Evolutionary conservation across 1,284 basidiomycete genomes (phyloP), one percentile per base, ranked within the genome.

Genomic region (Boletellus deceptivus): DNA sequence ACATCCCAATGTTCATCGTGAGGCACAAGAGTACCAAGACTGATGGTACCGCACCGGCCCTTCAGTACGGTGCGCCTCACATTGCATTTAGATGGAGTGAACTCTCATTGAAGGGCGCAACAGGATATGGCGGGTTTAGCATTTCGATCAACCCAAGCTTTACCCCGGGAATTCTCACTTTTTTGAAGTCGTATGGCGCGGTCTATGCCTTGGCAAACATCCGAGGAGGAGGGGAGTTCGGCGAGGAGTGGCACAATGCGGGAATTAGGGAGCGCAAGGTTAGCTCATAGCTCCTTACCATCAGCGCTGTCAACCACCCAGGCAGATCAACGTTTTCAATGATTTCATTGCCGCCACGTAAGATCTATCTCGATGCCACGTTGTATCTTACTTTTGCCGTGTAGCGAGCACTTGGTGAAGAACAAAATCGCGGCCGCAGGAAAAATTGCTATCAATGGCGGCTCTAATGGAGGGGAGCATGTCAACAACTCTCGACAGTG

Each of bases 1-100:
- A 76, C 45, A 76, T 94, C 31, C 91, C 91, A 3, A 92, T 94
- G 89, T 94, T 93, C 63, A 78, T 94, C 52, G 89, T 93, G 27
- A 78, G 83, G 45, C 87, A 87, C 62, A 88, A 88, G 64, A 77
- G 76, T 20, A 88, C 86, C 17, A 72, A 77, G 57, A 75, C 82
- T 48, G 87, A 93, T 58, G 91, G 91, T 9, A 86, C 83, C 0
- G 88, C 89, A 0, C 84, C 91, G 5, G 87, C 82, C 0, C 74
- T 92, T 24, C 86, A 92, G 62, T 94, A 92, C 58, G 89, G 87
- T 79, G 62, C 67, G 74, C 10, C 65, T 20, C 16, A 35, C 17
- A 13, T 40, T 3, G 11, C 29, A 4, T 27, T 25, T 25, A 10
- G 33, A 43, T 24, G n/a, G 16, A 10, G 4, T 40, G 46, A 43